These are phyloP conservation scores for Paxillus involutus DNA, from an alignment of 768 basidiomycete genomes.

Conservation along the genomic window DNA sequence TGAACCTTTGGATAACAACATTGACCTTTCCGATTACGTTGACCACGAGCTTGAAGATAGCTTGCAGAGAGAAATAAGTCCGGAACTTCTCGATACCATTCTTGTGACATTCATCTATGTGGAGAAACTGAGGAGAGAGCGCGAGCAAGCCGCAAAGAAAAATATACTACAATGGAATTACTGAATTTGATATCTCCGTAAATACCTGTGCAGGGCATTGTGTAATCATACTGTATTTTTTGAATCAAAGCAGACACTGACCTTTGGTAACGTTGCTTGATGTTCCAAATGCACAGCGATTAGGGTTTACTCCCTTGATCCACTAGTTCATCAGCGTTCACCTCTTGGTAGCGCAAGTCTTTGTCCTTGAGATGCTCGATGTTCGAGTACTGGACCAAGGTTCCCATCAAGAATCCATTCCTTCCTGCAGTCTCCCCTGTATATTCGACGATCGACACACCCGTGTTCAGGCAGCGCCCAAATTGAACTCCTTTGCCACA, in stretches of 20 bases:
- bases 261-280: not conserved
- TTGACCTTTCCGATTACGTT: not conserved
- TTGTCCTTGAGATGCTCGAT: constrained; percentile 46
- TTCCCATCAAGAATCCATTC: constrained; percentile 27
- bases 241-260: not conserved
- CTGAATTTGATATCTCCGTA: not conserved
- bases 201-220: not conserved
- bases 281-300: not conserved
- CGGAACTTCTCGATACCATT: constrained; percentile 4
- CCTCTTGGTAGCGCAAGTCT: constrained; percentile 34
- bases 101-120: constrained; percentile 5
- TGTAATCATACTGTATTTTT: not conserved
- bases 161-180: not conserved
- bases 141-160: not conserved
- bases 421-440: constrained; percentile 23
- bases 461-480: constrained; percentile 26
- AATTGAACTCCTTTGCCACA: constrained; percentile 33
- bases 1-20: not conserved
- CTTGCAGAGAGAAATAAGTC: not conserved
- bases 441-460: constrained; percentile 60
- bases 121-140: constrained; percentile 4
- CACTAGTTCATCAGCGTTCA: constrained; percentile 51
- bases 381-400: constrained; percentile 54
- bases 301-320: not conserved
- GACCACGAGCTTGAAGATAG: constrained; percentile 2